A percentile compares a stretch with the other conserved stretches of the same genome.
Evolutionary conservation across 2,329 filamentous ascomycete species (phyloP).

Genomic region (Microdochium paspali): DNA sequence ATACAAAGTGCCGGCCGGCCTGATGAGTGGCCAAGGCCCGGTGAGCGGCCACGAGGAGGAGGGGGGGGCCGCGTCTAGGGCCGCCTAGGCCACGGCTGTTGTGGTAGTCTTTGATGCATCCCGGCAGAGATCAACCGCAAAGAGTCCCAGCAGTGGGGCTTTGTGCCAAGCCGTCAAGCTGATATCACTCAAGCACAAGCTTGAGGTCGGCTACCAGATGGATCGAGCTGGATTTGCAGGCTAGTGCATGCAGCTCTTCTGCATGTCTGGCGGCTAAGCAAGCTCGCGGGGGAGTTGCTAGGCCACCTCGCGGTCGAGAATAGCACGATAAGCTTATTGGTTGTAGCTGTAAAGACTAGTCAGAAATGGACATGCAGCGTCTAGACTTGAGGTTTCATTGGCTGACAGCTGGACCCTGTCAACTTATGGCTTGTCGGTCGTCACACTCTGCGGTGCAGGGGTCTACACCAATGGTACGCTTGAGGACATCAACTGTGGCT

Average conservation of each 20-base stretch:
- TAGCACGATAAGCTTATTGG: slow-evolving; percentile 9
- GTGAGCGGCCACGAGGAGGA: background rate
- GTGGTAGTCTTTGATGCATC: background rate
- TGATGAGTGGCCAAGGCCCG: background rate
- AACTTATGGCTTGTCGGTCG: background rate
- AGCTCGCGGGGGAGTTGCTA: slow-evolving; percentile 8
- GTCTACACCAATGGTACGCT: background rate
- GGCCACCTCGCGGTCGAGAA: slow-evolving; percentile 12
- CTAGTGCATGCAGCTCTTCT: slow-evolving; percentile 21
- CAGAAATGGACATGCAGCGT: background rate
- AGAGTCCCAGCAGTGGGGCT: background rate
- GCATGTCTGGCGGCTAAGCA: slow-evolving; percentile 31
- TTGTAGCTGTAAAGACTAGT: background rate
- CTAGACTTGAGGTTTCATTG: background rate
- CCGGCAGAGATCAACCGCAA: background rate
- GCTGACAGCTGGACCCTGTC: background rate
- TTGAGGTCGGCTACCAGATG: slow-evolving; percentile 11
- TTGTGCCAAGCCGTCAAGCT: slow-evolving; percentile 6
- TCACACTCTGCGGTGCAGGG: background rate
- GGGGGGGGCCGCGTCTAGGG: background rate
- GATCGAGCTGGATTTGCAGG: slow-evolving; percentile 9
- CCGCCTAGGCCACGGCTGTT: background rate
- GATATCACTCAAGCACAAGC: slow-evolving; percentile 14
- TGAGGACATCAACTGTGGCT: background rate
- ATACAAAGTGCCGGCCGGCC: slow-evolving; percentile 27